These are phyloP conservation scores for Dispira simplex DNA, from an alignment of 192 early-diverging fungal species.

Conservation along the genomic window DNA sequence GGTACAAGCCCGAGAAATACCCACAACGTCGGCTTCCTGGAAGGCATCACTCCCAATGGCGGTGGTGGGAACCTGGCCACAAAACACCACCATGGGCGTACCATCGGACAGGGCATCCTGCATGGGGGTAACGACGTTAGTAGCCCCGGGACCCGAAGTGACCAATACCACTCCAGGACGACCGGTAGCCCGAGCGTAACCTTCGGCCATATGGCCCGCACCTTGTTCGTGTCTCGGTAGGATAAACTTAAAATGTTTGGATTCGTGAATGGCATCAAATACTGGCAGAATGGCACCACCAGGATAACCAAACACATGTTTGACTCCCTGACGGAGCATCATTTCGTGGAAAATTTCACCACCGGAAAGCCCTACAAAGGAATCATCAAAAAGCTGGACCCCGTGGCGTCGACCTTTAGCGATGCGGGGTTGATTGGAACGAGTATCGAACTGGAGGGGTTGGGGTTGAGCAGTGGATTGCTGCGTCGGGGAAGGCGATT, in stretches of 20 bases:
- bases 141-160: slow-evolving; percentile 94
- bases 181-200: slow-evolving; percentile 80
- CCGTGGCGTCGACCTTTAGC: neutral
- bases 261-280: slow-evolving; percentile 96
- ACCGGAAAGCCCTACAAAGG: slow-evolving; percentile 91
- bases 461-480: neutral
- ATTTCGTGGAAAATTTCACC: slow-evolving; percentile 99
- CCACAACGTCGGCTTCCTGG: slow-evolving; percentile 96
- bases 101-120: slow-evolving; percentile 94
- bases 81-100: slow-evolving; percentile 88
- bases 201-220: slow-evolving; percentile 97
- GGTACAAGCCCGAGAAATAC: slow-evolving; percentile 90
- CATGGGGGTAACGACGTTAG: slow-evolving; percentile 95
- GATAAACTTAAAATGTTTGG: slow-evolving; percentile 89
- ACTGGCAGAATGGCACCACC: slow-evolving; percentile 98
- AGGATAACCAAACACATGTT: slow-evolving; percentile 95
- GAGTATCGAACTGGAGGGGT: neutral
- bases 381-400: slow-evolving; percentile 45
- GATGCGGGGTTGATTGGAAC: neutral
- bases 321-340: slow-evolving; percentile 89
- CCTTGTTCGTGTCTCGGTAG: slow-evolving; percentile 97
- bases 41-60: slow-evolving; percentile 93
- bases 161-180: slow-evolving; percentile 49
- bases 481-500: too few relatives aligned
- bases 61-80: slow-evolving; percentile 83